Evolutionary conservation across 2,329 filamentous ascomycete genomes (phyloP), one percentile per base, ranked within the genome.

Genomic region (Hypoxylon sp.): DNA sequence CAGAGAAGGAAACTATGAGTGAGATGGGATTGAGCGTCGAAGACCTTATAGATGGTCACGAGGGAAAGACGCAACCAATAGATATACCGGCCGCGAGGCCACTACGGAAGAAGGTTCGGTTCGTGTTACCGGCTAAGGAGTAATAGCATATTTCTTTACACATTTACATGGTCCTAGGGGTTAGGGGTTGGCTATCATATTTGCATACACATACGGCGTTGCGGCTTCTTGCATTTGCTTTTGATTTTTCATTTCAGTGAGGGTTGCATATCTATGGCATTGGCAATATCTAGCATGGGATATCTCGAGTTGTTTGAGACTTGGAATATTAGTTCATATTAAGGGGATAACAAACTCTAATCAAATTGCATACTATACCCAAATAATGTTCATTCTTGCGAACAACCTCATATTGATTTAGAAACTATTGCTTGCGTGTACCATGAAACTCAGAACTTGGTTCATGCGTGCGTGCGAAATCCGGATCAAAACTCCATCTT

Each of bases 61-160:
- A 64, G 38, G 51, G 49, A 35, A 66, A 64, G 62, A 67, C 63
- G 60, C 53, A 66, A 59, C 67, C 70, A 49, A 69, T 70, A 68
- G 69, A 74, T 19, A 70, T 73, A 61, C 69, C 70, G 73, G 65
- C 71, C 69, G 71, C 71, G 55, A 82, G 80, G 76, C 72, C 74
- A 35, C n/a, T n/a, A n/a, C 74, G 73, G 71, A 83, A 83, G 78
- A 80, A 67, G 71, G 80, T 83, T 45, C 73, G 80, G 50, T 83
- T 83, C 58, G 67, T 80, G 48, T 71, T 83, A 43, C 79, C 79
- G 19, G 70, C 67, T 9, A 66, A 67, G 68, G 72, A 77, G 63
- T 67, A 60, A 51, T 55, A 47, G 32, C 51, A 43, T 47, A 43
- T 47, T 46, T 53, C 25, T 30, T 49, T 47, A 16, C 27, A 16